phyloP scores from a whole-genome alignment of 73 alveolate genomes.

The Tetrahymena thermophila region DNA sequence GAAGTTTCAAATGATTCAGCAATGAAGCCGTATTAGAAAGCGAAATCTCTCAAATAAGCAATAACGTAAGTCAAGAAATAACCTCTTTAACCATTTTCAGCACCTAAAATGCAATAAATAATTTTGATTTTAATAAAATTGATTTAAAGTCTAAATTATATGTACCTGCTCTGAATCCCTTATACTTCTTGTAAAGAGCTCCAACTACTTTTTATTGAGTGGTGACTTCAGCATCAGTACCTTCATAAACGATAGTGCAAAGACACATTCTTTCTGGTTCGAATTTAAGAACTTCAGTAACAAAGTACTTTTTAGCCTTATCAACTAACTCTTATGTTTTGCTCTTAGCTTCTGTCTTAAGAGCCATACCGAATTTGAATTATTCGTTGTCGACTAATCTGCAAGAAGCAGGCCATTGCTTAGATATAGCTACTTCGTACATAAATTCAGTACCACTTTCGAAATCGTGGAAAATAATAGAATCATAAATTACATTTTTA shows the following conservation, averaged over 20 bases:
- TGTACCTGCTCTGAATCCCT: conserved; percentile 71
- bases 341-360: conserved; percentile 57
- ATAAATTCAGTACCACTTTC: conserved; percentile 77
- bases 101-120: conserved; percentile 13
- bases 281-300: conserved; percentile 61
- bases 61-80: conserved; percentile 80
- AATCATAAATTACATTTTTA: conserved; percentile 61
- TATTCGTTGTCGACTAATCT: conserved; percentile 80
- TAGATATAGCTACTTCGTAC: conserved; percentile 62
- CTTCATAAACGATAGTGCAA: conserved; percentile 78
- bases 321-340: conserved; percentile 55
- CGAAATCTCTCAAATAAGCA: conserved; percentile 86
- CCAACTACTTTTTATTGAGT: conserved; percentile 49
- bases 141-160: neutral
- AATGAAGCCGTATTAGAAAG: conserved; percentile 53
- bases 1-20: conserved; percentile 86
- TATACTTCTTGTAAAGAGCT: conserved; percentile 49
- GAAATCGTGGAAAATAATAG: conserved; percentile 74
- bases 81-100: conserved; percentile 84
- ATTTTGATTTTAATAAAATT: no score
- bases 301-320: conserved; percentile 63
- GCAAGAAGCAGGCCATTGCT: conserved; percentile 76
- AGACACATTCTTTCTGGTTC: conserved; percentile 76
- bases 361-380: conserved; percentile 75
- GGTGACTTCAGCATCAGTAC: conserved; percentile 53